Conservation (phyloP, 768 basidiomycete species). For the Macrolepiota albuminosa region DNA sequence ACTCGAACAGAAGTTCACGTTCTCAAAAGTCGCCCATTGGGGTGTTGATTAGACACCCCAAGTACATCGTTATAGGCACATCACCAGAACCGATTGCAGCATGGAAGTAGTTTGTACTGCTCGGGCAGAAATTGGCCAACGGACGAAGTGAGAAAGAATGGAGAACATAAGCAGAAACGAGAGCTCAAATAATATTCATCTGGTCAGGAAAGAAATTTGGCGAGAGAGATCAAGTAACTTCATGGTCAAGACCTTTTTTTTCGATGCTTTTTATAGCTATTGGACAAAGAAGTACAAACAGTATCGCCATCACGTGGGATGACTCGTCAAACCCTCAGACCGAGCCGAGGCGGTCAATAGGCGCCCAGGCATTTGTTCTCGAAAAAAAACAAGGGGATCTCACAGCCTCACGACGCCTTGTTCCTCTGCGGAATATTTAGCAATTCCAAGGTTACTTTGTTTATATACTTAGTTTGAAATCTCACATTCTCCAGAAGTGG, state of each 20-base stretch:
- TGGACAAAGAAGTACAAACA: conserved; percentile 5
- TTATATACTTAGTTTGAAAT: background rate
- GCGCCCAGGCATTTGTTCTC: background rate
- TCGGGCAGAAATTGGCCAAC: conserved; percentile 74
- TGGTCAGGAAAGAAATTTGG: background rate
- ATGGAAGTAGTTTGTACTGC: conserved; percentile 51
- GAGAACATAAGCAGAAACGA: background rate
- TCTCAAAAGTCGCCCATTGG: conserved; percentile 42
- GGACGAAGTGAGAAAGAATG: conserved; percentile 1
- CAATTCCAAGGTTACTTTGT: background rate
- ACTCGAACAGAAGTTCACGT: conserved; percentile 27
- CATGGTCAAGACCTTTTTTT: background rate
- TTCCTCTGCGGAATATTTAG: background rate
- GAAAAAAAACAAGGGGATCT: too few relatives aligned
- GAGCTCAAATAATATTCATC: background rate
- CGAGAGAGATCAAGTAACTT: background rate
- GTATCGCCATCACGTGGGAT: conserved; percentile 7
- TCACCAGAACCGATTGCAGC: conserved; percentile 80
- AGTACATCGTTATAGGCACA: conserved; percentile 54
- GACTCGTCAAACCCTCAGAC: background rate
- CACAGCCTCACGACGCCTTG: background rate
- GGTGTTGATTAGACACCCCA: conserved; percentile 51
- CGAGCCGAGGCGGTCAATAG: background rate
- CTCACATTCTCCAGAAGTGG: background rate
- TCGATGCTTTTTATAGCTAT: background rate